Percentiles rank a stretch among this genome's conserved stretches.
Conservation (phyloP, 31 red algal species). For the Asparagopsis taxiformis region DNA sequence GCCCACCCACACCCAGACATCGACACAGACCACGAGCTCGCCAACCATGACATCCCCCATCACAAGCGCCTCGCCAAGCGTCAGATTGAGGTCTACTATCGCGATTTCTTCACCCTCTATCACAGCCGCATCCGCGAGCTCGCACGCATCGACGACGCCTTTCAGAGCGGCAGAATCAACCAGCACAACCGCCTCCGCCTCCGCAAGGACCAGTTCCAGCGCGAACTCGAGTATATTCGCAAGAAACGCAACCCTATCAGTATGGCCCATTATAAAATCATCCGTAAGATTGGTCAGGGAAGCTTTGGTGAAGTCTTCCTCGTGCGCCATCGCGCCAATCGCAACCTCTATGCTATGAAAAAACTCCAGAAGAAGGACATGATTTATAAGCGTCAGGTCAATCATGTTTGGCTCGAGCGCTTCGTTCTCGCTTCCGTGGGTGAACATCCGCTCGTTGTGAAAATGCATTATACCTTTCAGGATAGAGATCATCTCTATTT, state of each 20-base stretch:
- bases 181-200: constrained; percentile 44
- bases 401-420: constrained; percentile 93
- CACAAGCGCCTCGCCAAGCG: constrained; percentile 82
- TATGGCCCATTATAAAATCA: constrained; percentile 76
- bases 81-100: constrained; percentile 95
- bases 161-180: constrained; percentile 38
- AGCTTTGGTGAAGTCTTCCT: constrained; percentile 95
- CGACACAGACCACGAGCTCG: background rate
- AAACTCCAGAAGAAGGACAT: constrained; percentile 90
- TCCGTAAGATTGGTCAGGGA: constrained; percentile 89
- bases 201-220: constrained; percentile 62
- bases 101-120: constrained; percentile 65
- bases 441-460: constrained; percentile 81
- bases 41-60: constrained; percentile 57
- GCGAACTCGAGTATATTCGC: constrained; percentile 77
- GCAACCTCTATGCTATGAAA: constrained; percentile 91
- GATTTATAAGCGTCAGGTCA: constrained; percentile 87
- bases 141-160: constrained; percentile 54
- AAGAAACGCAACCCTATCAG: constrained; percentile 71
- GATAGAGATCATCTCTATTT: constrained; percentile 88
- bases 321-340: constrained; percentile 69
- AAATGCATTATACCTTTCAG: constrained; percentile 90
- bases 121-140: constrained; percentile 56
- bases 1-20: background rate
- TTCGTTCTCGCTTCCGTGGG: constrained; percentile 87